Percentiles rank a stretch among this genome's conserved stretches.
phyloP scores from a whole-genome alignment of 768 basidiomycete genomes.

The Serendipita sp. region DNA sequence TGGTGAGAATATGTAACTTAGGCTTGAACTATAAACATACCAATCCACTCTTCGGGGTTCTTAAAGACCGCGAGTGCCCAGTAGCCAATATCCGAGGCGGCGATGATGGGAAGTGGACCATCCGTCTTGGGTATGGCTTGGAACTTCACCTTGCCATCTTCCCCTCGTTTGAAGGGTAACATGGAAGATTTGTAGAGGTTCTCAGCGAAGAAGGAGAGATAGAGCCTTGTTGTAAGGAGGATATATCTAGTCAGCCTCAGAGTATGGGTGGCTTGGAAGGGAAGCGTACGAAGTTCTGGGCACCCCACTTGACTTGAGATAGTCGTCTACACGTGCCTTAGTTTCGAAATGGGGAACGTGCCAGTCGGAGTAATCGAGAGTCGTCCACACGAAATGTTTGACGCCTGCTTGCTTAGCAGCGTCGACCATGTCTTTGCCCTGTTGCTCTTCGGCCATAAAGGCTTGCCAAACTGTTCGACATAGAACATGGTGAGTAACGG shows the following conservation, averaged over 20 bases:
- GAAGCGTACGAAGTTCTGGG: conserved; percentile 7
- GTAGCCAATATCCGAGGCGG: conserved; percentile 4
- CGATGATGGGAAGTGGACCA: background rate
- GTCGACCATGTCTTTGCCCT: conserved; percentile 12
- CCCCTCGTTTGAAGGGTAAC: background rate
- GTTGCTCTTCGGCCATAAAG: conserved; percentile 9
- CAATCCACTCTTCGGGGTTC: conserved; percentile 9
- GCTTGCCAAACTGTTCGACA: background rate
- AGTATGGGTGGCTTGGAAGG: background rate
- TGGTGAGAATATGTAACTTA: background rate
- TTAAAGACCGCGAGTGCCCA: conserved; percentile 9
- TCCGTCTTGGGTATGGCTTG: background rate
- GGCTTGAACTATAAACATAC: background rate
- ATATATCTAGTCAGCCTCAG: background rate
- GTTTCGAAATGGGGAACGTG: conserved; percentile 9
- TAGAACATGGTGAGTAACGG: background rate
- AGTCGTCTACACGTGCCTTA: conserved; percentile 8
- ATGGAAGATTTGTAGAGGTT: background rate
- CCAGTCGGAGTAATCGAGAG: conserved; percentile 1
- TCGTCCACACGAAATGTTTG: conserved; percentile 12
- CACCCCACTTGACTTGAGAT: conserved; percentile 5
- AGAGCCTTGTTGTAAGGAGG: background rate
- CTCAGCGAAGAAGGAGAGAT: background rate
- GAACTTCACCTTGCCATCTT: background rate
- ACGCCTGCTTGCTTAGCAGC: conserved; percentile 10